Percentiles rank a stretch among this genome's conserved stretches.
These are phyloP conservation scores for Phaeosphaeriaceae sp. DNA, from an alignment of 2,329 filamentous ascomycete species.

Conservation along the genomic window DNA sequence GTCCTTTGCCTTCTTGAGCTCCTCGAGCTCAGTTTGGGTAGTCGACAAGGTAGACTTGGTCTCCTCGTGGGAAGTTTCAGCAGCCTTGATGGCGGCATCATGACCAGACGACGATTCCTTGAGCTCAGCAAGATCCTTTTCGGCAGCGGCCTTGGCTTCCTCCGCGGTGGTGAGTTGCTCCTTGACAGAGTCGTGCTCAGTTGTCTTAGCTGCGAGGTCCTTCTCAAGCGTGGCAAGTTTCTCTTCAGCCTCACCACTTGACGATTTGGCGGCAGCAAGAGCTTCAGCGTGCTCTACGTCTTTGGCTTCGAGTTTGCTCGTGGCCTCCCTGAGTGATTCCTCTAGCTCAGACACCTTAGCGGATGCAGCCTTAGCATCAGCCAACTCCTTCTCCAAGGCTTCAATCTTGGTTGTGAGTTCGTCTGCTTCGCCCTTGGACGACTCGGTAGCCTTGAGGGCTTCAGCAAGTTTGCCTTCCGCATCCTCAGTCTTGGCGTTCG, in stretches of 20 bases:
- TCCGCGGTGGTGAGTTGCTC: slow-evolving; percentile 21
- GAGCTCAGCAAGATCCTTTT: slow-evolving; percentile 27
- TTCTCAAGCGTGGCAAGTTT: slow-evolving; percentile 38
- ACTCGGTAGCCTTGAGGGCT: slow-evolving; percentile 20
- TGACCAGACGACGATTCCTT: slow-evolving; percentile 22
- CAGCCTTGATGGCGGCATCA: slow-evolving; percentile 7
- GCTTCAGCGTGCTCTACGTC: slow-evolving; percentile 32
- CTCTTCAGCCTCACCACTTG: slow-evolving; percentile 23
- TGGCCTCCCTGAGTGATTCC: slow-evolving; percentile 23
- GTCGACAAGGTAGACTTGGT: slow-evolving; percentile 19
- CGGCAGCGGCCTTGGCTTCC: slow-evolving; percentile 23
- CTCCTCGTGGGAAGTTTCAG: slow-evolving; percentile 15
- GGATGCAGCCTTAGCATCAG: slow-evolving; percentile 28
- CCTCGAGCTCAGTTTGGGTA: slow-evolving; percentile 14
- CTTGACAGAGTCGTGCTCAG: slow-evolving; percentile 19
- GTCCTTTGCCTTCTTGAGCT: slow-evolving; percentile 24
- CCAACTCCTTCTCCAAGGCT: slow-evolving; percentile 25
- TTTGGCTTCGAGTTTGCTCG: slow-evolving; percentile 27
- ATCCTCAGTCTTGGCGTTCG: slow-evolving; percentile 19
- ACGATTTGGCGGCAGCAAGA: slow-evolving; percentile 25
- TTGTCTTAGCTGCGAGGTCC: slow-evolving; percentile 27
- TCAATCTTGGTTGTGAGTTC: slow-evolving; percentile 15
- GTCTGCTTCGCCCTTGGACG: slow-evolving; percentile 17
- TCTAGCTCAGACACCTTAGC: slow-evolving; percentile 36
- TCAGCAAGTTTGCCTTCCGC: slow-evolving; percentile 20